Percentiles rank a stretch among this genome's conserved stretches.
These are phyloP conservation scores for Geotrichum klebahnii DNA, from an alignment of 1,139 yeast genomes.

Conservation along the genomic window DNA sequence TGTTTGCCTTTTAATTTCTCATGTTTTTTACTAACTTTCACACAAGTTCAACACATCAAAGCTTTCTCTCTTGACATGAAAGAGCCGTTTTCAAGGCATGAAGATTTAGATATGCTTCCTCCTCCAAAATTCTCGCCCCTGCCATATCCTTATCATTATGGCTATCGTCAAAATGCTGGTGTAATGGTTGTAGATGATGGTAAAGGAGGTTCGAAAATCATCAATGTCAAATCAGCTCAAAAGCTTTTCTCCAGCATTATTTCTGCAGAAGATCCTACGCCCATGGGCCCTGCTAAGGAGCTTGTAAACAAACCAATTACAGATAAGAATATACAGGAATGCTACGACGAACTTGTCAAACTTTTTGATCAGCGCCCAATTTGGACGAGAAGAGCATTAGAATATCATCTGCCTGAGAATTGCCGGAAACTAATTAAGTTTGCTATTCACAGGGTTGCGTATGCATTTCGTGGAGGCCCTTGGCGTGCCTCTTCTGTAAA, in stretches of 20 bases:
- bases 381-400: conserved; percentile 78
- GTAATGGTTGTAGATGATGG: conserved; percentile 55
- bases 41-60: conserved; percentile 37
- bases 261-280: conserved; percentile 33
- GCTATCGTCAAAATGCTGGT: conserved; percentile 56
- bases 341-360: conserved; percentile 51
- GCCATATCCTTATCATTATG: conserved; percentile 71
- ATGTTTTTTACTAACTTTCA: conserved; percentile 3
- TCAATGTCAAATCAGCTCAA: conserved; percentile 36
- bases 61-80: conserved; percentile 35
- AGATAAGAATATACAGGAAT: conserved; percentile 36
- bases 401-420: conserved; percentile 48
- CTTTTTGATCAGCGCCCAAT: conserved; percentile 71
- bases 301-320: conserved; percentile 39
- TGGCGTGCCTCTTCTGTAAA: conserved; percentile 87
- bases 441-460: conserved; percentile 81
- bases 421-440: conserved; percentile 52
- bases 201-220: conserved; percentile 34
- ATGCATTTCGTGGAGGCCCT: conserved; percentile 81
- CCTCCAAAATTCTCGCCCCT: conserved; percentile 80
- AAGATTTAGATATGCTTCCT: conserved; percentile 69
- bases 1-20: neutral
- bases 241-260: conserved; percentile 35
- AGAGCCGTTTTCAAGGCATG: conserved; percentile 31
- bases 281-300: conserved; percentile 45